Conservation (phyloP, 768 basidiomycete genomes). For the Russula dissimulans region DNA sequence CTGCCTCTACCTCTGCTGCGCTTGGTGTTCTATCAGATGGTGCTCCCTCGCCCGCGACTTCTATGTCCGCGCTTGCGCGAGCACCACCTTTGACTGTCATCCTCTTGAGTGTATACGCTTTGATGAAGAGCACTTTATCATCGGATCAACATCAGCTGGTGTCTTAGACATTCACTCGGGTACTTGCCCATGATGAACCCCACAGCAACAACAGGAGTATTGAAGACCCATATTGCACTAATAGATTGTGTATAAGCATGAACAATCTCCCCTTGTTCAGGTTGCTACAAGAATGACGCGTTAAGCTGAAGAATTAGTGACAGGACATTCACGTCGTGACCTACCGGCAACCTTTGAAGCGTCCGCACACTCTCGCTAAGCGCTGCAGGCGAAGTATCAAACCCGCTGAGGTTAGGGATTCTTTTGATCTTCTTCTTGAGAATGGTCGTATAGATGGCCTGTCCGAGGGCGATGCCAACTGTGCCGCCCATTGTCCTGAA, state of each 20-base stretch:
- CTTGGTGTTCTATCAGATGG: background rate
- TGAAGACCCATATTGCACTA: conserved; percentile 34
- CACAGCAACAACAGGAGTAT: conserved; percentile 26
- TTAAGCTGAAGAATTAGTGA: background rate
- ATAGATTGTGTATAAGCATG: conserved; percentile 32
- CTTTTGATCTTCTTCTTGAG: conserved; percentile 22
- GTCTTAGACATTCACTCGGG: background rate
- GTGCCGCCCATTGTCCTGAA: conserved; percentile 64
- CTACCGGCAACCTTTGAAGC: conserved; percentile 21
- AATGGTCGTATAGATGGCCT: conserved; percentile 59
- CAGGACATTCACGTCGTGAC: background rate
- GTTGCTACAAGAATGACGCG: conserved; percentile 20
- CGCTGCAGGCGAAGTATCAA: conserved; percentile 20
- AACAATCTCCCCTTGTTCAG: conserved; percentile 26
- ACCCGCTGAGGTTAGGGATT: background rate
- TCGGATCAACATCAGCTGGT: background rate
- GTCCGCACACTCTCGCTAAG: conserved; percentile 24
- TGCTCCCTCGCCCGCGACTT: conserved; percentile 2
- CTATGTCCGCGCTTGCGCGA: conserved; percentile 21
- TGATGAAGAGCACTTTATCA: conserved; percentile 28
- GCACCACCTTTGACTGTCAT: conserved; percentile 12
- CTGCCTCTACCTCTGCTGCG: conserved; percentile 3
- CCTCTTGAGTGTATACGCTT: conserved; percentile 30
- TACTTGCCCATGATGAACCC: conserved; percentile 27
- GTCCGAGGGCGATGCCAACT: conserved; percentile 63